These are phyloP conservation scores for Salix suchowensis DNA, from an alignment of 345 rosid genomes.

Conservation along the genomic window DNA sequence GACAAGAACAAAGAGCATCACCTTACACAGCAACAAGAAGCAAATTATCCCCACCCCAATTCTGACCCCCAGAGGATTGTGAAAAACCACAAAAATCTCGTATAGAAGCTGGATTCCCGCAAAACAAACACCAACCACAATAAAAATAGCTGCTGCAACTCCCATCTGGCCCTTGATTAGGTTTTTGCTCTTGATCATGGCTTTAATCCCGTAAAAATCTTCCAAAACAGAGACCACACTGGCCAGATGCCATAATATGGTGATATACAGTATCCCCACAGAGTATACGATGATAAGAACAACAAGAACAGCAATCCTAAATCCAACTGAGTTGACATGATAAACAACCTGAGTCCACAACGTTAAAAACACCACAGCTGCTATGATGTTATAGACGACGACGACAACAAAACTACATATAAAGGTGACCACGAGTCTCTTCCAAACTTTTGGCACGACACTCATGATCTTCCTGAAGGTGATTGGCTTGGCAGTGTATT, in stretches of 20 bases:
- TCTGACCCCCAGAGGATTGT: slow-evolving; percentile 10
- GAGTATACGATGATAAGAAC: slow-evolving; percentile 1
- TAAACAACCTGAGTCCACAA: not conserved
- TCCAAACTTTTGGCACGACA: slow-evolving; percentile 50
- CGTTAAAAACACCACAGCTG: not conserved
- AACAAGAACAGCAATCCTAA: not conserved
- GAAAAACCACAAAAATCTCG: slow-evolving; percentile 20
- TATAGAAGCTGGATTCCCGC: slow-evolving; percentile 1
- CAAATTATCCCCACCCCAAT: slow-evolving; percentile 2
- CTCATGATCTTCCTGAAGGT: slow-evolving; percentile 31
- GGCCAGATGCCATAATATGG: slow-evolving; percentile 41
- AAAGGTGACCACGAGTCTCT: slow-evolving; percentile 39
- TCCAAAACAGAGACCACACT: slow-evolving; percentile 47
- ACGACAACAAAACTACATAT: slow-evolving; percentile 19
- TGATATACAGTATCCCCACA: slow-evolving; percentile 29
- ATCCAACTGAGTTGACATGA: not conserved
- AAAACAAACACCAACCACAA: slow-evolving; percentile 11
- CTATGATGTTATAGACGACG: slow-evolving; percentile 16
- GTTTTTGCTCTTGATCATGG: slow-evolving; percentile 35
- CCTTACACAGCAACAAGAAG: slow-evolving; percentile 1
- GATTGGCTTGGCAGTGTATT: slow-evolving; percentile 28
- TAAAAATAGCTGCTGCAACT: not conserved
- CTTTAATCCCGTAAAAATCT: slow-evolving; percentile 28
- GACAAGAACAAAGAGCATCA: slow-evolving; percentile 21
- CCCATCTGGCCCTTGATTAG: slow-evolving; percentile 37